A percentile compares a stretch with the other conserved stretches of the same genome.
phyloP scores from a whole-genome alignment of 768 basidiomycete species.

The Kwoniella mangroviensis region DNA sequence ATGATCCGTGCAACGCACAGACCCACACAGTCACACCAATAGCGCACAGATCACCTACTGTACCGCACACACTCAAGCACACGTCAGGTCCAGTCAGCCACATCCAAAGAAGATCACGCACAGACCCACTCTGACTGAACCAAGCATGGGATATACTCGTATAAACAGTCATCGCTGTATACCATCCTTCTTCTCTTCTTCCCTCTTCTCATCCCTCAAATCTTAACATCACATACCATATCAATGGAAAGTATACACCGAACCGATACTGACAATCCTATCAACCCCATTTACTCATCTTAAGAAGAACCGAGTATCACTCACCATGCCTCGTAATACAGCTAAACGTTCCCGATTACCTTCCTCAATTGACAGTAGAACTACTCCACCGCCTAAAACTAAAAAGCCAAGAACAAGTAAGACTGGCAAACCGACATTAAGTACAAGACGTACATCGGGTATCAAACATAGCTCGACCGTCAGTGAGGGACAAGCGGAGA shows the following conservation, averaged over 20 bases:
- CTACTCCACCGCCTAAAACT: background rate
- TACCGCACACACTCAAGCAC: no score
- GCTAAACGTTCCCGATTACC: conserved; percentile 8
- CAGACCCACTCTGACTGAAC: background rate
- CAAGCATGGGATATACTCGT: background rate
- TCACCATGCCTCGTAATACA: background rate
- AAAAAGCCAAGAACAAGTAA: conserved; percentile 2
- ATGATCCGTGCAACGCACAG: conserved; percentile 13
- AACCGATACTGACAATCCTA: background rate
- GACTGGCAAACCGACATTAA: background rate
- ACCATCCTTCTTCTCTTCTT: background rate
- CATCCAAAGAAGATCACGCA: background rate
- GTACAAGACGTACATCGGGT: background rate
- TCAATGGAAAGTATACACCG: background rate
- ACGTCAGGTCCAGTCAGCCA: background rate
- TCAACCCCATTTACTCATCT: background rate
- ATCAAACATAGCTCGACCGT: background rate
- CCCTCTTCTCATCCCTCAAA: background rate
- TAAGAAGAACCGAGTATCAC: background rate
- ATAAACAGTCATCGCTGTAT: background rate
- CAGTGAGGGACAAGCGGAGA: background rate
- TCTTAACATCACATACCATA: background rate
- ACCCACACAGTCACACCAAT: background rate
- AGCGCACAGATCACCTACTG: background rate
- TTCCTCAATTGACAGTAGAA: background rate